Evolutionary conservation across 2,329 filamentous ascomycete genomes (phyloP).

Genomic region (Knufia petricola): DNA sequence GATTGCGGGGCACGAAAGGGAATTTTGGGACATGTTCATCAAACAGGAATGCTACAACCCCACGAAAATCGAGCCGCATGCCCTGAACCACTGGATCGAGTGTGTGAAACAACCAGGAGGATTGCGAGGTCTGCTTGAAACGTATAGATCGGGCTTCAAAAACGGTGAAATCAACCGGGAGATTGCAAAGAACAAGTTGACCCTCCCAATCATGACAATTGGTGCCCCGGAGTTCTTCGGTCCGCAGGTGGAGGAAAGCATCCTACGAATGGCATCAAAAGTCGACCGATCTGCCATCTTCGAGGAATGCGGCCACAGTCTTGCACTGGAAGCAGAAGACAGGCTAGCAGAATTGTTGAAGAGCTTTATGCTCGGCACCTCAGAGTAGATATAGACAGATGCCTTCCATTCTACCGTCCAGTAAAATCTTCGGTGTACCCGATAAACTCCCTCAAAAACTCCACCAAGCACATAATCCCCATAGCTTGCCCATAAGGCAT

Average conservation of each 20-base stretch:
- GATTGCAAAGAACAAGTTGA: constrained; percentile 34
- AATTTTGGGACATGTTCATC: constrained; percentile 37
- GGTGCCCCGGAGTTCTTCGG: constrained; percentile 12
- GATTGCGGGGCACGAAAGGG: constrained; percentile 31
- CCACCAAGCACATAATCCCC: constrained; percentile 72
- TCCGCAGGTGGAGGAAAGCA: constrained; percentile 7
- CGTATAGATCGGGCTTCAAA: constrained; percentile 46
- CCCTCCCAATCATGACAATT: constrained; percentile 9
- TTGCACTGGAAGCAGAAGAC: constrained; percentile 9
- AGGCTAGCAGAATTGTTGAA: background rate
- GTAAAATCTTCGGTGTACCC: background rate
- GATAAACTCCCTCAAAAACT: constrained; percentile 56
- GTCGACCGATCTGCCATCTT: constrained; percentile 7
- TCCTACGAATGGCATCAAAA: constrained; percentile 3
- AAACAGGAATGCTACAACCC: constrained; percentile 28
- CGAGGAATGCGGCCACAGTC: constrained; percentile 10
- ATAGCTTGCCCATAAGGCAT: constrained; percentile 82
- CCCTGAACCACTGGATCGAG: constrained; percentile 35
- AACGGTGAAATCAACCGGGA: constrained; percentile 35
- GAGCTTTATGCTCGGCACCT: constrained; percentile 9
- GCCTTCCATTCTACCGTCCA: background rate
- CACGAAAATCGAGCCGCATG: constrained; percentile 28
- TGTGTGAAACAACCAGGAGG: constrained; percentile 34
- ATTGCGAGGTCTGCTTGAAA: constrained; percentile 45
- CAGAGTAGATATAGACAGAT: too few species aligned